phyloP scores from a whole-genome alignment of 768 basidiomycete species.

The Auricularia sp. region DNA sequence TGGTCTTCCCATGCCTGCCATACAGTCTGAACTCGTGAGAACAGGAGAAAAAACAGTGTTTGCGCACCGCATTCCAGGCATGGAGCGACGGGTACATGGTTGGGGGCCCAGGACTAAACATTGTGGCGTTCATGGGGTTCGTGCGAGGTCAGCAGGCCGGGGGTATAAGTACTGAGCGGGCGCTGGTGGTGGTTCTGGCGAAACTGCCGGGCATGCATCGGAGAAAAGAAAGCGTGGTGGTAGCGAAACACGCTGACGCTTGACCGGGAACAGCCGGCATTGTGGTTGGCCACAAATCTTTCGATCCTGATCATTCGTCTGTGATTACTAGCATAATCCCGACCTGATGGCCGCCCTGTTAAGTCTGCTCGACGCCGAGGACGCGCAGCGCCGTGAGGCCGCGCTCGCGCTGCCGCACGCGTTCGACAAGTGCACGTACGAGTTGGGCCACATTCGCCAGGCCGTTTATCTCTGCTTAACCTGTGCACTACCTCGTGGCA shows the following conservation, averaged over 20 bases:
- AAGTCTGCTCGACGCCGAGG: conserved; percentile 12
- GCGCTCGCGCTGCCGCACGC: conserved; percentile 44
- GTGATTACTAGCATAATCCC: too few species aligned
- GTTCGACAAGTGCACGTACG: conserved; percentile 56
- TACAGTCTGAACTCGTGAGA: not conserved
- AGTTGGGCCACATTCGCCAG: conserved; percentile 56
- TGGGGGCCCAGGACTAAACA: not conserved
- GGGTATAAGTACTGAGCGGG: too few species aligned
- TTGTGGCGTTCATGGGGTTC: too few species aligned
- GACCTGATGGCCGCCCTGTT: not conserved
- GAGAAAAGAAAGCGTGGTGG: too few species aligned
- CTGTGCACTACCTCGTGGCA: conserved; percentile 55
- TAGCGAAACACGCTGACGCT: too few species aligned
- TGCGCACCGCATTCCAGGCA: not conserved
- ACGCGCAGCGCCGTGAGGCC: conserved; percentile 28
- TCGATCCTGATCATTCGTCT: too few species aligned
- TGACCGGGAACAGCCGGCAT: too few species aligned
- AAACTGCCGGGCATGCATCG: too few species aligned
- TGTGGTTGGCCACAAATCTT: too few species aligned
- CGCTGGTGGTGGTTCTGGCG: too few species aligned
- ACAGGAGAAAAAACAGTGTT: not conserved
- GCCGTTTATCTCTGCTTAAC: conserved; percentile 75
- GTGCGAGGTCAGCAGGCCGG: too few species aligned
- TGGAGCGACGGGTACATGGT: not conserved
- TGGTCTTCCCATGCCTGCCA: not conserved